Evolutionary conservation across 2,329 filamentous ascomycete genomes (phyloP).

Genomic region (Mycosphaerella arachidis): DNA sequence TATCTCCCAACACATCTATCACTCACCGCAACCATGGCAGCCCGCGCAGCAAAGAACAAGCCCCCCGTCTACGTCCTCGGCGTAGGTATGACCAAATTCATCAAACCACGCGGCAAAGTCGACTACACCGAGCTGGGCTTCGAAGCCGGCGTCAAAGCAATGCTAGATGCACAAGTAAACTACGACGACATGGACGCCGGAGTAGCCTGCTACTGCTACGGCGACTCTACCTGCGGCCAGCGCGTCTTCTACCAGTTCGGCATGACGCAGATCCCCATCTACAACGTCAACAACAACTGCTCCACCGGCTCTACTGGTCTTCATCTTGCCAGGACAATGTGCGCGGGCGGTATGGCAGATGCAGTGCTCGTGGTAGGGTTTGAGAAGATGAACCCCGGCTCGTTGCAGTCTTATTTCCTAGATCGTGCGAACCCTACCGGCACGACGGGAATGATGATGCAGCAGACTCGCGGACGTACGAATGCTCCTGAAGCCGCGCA

Average conservation of each 20-base stretch:
- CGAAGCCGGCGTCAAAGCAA: conserved; percentile 83
- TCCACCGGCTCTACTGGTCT: conserved; percentile 90
- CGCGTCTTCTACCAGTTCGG: conserved; percentile 98
- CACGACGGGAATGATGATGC: conserved; percentile 71
- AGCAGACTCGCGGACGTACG: conserved; percentile 25
- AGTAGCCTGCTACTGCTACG: conserved; percentile 94
- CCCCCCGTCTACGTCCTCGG: conserved; percentile 71
- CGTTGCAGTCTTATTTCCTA: conserved; percentile 75
- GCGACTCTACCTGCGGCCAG: conserved; percentile 90
- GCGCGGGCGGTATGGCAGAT: conserved; percentile 67
- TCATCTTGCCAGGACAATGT: conserved; percentile 74
- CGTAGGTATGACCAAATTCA: conserved; percentile 98
- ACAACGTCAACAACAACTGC: conserved; percentile 99
- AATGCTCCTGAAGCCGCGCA: conserved; percentile 46
- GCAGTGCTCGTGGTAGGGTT: conserved; percentile 80
- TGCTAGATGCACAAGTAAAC: conserved; percentile 80
- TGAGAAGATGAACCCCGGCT: conserved; percentile 97
- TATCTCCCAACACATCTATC: background rate
- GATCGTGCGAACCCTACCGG: conserved; percentile 77
- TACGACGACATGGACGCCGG: conserved; percentile 96
- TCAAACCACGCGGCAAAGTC: conserved; percentile 89
- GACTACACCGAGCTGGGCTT: conserved; percentile 93
- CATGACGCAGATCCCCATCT: conserved; percentile 92
- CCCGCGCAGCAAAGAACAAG: conserved; percentile 25
- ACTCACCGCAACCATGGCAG: conserved; percentile 18